Conservation (phyloP, 1,284 basidiomycete species). For the Sphaerobolus stellatus region DNA sequence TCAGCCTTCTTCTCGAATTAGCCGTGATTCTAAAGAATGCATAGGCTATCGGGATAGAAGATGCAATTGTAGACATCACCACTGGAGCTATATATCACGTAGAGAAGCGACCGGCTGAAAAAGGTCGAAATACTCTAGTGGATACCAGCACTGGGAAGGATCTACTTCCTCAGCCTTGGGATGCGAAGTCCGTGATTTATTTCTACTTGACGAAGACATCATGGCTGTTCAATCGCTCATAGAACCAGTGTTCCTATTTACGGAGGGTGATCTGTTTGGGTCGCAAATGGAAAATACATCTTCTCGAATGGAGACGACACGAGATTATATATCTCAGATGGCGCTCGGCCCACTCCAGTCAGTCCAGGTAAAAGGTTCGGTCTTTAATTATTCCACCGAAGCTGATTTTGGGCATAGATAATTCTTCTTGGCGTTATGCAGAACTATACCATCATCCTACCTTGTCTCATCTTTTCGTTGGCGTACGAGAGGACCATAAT, state of each 20-base stretch:
- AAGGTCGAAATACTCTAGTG: conserved; percentile 6
- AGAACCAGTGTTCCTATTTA: conserved; percentile 36
- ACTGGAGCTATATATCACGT: conserved; percentile 5
- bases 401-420: conserved; percentile 51
- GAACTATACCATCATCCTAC: conserved; percentile 40
- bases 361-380: conserved; percentile 52
- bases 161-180: conserved; percentile 32
- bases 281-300: conserved; percentile 30
- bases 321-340: conserved; percentile 45
- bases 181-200: conserved; percentile 28
- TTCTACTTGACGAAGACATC: no score
- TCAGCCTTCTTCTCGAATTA: no score
- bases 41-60: conserved; percentile 11
- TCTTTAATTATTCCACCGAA: neutral
- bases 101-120: conserved; percentile 10
- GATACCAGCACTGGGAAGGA: conserved; percentile 21
- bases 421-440: conserved; percentile 61
- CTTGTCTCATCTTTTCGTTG: conserved; percentile 47
- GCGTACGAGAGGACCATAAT: conserved; percentile 69
- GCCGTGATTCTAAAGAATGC: no score
- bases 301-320: conserved; percentile 57
- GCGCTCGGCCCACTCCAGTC: conserved; percentile 47
- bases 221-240: no score
- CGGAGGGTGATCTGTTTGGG: conserved; percentile 40
- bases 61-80: conserved; percentile 5